Base-by-base conservation (phyloP, 2,329 filamentous ascomycete species). In the Juglanconis oblonga region DNA sequence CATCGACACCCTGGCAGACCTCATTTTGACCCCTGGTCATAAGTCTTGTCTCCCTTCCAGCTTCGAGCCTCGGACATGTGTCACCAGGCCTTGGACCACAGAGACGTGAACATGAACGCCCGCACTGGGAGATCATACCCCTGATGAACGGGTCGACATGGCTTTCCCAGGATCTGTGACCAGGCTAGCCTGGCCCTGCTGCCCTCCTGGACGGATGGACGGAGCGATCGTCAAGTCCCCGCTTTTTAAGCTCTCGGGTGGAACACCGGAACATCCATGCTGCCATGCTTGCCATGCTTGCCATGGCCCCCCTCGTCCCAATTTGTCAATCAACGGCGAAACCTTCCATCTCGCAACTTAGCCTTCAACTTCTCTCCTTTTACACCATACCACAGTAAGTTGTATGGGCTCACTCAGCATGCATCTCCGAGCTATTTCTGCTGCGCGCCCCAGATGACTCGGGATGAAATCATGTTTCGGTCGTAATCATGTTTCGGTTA, bases 161-260 rank as follows among this genome's bases (percentile, higher is more conserved):
- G 9, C 44, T 24, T 24, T 47, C 44, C 44, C 44, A 47, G 44
- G n/a, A 47, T 47, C 8, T 10, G 9, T 4, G 44, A 24, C 44
- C 14, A 17, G 44, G 44, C 14, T 29, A 31, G 14, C 42, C 44
- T 48, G 17, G 14, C 14, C 7, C 32, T 55, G 53, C 17, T 35
- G 14, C 42, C 10, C 11, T 42, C n/a, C 38, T 42, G 9, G 5
- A 14, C n/a, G n/a, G 38, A 8, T 38, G 7, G 11, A 38, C 35
- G 35, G 7, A 38, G 35, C 49, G 45, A 35, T 7, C 24, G 36
- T 52, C 51, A 38, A 3, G 5, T 53, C 51, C 44, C 58, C 58
- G 48, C 58, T 60, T 60, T 60, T 60, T 60, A 60, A 52, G 48
- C 58, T 60, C 50, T 32, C 38, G 52, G 45, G 36, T 49, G 55